phyloP scores from a whole-genome alignment of 2,329 filamentous ascomycete species.

The Epichloe sibirici region DNA sequence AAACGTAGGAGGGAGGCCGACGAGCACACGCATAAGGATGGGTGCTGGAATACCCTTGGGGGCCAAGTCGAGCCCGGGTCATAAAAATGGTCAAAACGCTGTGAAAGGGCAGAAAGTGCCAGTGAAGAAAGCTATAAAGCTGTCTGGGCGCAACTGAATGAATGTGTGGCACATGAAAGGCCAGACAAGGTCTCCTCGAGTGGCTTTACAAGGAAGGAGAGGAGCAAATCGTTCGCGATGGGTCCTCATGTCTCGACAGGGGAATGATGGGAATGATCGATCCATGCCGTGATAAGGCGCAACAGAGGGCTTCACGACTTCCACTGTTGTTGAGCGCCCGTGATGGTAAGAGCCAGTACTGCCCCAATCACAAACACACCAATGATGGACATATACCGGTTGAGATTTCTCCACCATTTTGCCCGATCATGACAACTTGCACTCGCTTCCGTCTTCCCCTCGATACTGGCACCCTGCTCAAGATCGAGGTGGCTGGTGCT shows the following conservation, averaged over 20 bases:
- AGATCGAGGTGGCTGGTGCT: slow-evolving; percentile 28
- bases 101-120: background rate
- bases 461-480: slow-evolving; percentile 22
- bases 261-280: too few species aligned
- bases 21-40: background rate
- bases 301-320: slow-evolving; percentile 9
- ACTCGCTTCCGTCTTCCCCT: slow-evolving; percentile 27
- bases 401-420: slow-evolving; percentile 48
- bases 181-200: background rate
- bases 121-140: background rate
- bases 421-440: slow-evolving; percentile 37
- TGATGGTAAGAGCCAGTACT: slow-evolving; percentile 36
- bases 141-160: background rate
- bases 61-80: background rate
- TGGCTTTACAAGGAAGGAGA: background rate
- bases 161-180: too few species aligned
- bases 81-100: background rate
- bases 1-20: background rate
- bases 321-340: slow-evolving; percentile 43
- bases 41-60: background rate
- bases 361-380: slow-evolving; percentile 42
- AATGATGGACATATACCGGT: slow-evolving; percentile 44
- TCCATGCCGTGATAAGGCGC: background rate
- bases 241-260: too few species aligned
- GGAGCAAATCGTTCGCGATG: background rate